A percentile compares a stretch with the other conserved stretches of the same genome.
These are phyloP conservation scores for Paramecium sonneborni DNA, from an alignment of 73 alveolate species.

Conservation along the genomic window DNA sequence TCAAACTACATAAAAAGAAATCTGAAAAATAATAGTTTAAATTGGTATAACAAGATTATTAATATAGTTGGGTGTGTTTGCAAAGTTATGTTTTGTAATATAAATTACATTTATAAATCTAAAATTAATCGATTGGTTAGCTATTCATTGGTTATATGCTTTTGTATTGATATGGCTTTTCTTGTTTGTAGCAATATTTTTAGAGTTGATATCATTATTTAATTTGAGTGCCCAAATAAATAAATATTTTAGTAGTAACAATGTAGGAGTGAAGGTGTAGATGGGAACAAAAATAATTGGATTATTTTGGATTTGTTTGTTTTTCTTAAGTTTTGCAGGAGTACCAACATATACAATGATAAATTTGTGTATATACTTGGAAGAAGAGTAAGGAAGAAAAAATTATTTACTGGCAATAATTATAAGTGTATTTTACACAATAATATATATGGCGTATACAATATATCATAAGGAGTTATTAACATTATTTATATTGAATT, in stretches of 20 bases:
- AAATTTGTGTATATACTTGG: not conserved
- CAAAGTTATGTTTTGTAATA: not conserved
- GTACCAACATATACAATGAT: not conserved
- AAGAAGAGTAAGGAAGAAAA: not conserved
- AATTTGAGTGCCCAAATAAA: too few relatives aligned
- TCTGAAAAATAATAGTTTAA: not conserved
- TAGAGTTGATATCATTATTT: not conserved
- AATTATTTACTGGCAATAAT: not conserved
- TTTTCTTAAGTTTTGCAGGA: not conserved
- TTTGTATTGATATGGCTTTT: not conserved
- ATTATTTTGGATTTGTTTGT: not conserved
- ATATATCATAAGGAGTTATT: not conserved
- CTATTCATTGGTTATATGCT: not conserved
- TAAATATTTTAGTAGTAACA: not conserved
- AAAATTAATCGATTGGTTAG: not conserved
- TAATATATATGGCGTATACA: not conserved
- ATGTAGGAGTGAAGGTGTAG: not conserved
- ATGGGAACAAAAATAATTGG: not conserved
- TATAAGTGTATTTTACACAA: not conserved
- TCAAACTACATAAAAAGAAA: not conserved
- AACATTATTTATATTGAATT: not conserved
- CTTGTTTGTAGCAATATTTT: not conserved
- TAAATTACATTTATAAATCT: not conserved
- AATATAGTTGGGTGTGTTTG: not conserved
- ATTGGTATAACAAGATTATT: not conserved